Base-by-base conservation (phyloP, 805 yeast species). In the Allodekkera sacchari region DNA sequence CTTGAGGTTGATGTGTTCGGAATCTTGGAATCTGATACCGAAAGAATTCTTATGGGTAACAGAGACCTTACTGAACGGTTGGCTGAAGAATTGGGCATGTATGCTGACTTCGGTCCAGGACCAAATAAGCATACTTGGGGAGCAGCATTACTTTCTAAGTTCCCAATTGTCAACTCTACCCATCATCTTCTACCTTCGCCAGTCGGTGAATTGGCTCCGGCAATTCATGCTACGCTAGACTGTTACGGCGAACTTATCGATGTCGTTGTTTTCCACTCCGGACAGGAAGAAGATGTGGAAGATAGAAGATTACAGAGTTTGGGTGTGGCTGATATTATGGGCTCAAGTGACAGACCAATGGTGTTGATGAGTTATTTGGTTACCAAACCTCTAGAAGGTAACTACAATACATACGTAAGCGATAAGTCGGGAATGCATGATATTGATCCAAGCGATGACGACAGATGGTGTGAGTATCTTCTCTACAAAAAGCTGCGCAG, bases 101-200 rank as follows among this genome's bases (percentile, higher is more conserved):
- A 92, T 52, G 88, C 79, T 15, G 98, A 92, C 56, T 92, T 77
- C 52, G 98, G 98, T 6, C 98, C 98, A 6, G 96, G 96, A 10
- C 96, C 97, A 33, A 84, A 87, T 54, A 81, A 88, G 56, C 97
- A 92, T 61, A 92, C 98, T 0, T 92, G 98, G 98, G 98, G 98
- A 25, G 81, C 88, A 30, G 92, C 92, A 2, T 65, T 92, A 39
- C 64, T 92, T 43, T 88, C 96, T 14, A 85, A 88, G 52, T 92
- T 89, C 70, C 98, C 98, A 19, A 92, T 92, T 39, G 45, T 92
- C 35, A 74, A 80, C 49, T 85, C 96, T 3, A 76, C 87, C 1
- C 98, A 92, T 55, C 94, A 88, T 53, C 66, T 92, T 44, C 62
- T 89, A 35, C 98, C 98, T 4, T 83, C 95, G 6, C 98, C 98